These are phyloP conservation scores for Thoreauomyces humboldtii DNA, from an alignment of 192 early-diverging fungal species.

Conservation along the genomic window DNA sequence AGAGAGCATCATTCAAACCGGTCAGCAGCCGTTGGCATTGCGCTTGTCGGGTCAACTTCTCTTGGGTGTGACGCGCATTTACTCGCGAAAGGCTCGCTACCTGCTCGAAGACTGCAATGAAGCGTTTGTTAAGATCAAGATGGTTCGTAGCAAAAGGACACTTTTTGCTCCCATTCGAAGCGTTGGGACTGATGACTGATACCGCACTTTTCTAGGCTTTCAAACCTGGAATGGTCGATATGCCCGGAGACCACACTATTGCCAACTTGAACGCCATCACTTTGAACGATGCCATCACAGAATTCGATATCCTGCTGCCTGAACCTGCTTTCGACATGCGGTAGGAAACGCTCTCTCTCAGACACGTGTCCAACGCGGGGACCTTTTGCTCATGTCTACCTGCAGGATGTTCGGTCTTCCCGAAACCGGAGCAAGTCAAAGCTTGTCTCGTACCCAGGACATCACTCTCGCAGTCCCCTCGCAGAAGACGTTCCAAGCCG, in stretches of 20 bases:
- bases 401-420: background rate
- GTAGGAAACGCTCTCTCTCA: background rate
- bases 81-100: slow-evolving; percentile 94
- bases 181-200: too few species aligned
- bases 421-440: background rate
- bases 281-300: slow-evolving; percentile 78
- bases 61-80: slow-evolving; percentile 91
- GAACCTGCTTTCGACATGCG: slow-evolving; percentile 54
- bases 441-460: slow-evolving; percentile 62
- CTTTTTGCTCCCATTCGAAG: too few species aligned
- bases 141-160: slow-evolving; percentile 60
- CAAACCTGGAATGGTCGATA: slow-evolving; percentile 77
- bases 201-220: slow-evolving; percentile 70
- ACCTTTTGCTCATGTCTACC: too few species aligned
- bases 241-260: slow-evolving; percentile 68
- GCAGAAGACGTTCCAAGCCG: slow-evolving; percentile 10
- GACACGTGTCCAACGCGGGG: background rate
- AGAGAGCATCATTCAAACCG: slow-evolving; percentile 78
- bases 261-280: slow-evolving; percentile 84
- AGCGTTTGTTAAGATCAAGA: slow-evolving; percentile 90
- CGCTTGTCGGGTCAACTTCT: slow-evolving; percentile 95
- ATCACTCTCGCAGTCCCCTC: slow-evolving; percentile 57
- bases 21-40: slow-evolving; percentile 85
- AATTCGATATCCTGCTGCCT: slow-evolving; percentile 89
- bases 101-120: slow-evolving; percentile 97